phyloP scores from a whole-genome alignment of 345 rosid species.

The Gossypium rotundifolium region DNA sequence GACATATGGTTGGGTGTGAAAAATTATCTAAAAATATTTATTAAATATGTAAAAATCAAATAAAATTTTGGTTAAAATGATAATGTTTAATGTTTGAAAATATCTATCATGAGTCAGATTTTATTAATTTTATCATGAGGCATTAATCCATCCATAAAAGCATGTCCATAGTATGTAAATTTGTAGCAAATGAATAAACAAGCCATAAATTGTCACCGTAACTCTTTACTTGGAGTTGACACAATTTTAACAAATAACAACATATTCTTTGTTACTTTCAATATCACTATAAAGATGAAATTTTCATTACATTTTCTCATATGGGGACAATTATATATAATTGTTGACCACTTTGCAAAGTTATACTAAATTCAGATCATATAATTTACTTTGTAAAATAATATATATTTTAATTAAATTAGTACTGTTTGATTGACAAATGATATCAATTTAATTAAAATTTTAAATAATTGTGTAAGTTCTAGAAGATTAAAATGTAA shows the following conservation, averaged over 20 bases:
- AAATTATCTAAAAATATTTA: too few species aligned
- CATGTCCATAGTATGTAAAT: background rate
- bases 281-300: constrained; percentile 44
- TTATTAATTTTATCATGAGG: background rate
- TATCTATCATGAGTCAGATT: too few species aligned
- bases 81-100: too few species aligned
- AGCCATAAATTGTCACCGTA: background rate
- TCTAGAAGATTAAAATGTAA: too few species aligned
- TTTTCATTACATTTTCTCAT: background rate
- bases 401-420: too few species aligned
- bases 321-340: background rate
- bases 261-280: constrained; percentile 81
- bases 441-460: too few species aligned
- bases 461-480: too few species aligned
- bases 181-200: background rate
- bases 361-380: background rate
- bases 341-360: background rate
- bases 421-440: too few species aligned
- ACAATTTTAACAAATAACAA: constrained; percentile 91
- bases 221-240: constrained; percentile 73
- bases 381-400: constrained; percentile 37
- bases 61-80: too few species aligned
- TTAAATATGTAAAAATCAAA: too few species aligned
- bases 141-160: constrained; percentile 10
- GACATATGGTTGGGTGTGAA: too few species aligned